These are phyloP conservation scores for Trichocladium antarcticum DNA, from an alignment of 495 filamentous ascomycete genomes.

Conservation along the genomic window DNA sequence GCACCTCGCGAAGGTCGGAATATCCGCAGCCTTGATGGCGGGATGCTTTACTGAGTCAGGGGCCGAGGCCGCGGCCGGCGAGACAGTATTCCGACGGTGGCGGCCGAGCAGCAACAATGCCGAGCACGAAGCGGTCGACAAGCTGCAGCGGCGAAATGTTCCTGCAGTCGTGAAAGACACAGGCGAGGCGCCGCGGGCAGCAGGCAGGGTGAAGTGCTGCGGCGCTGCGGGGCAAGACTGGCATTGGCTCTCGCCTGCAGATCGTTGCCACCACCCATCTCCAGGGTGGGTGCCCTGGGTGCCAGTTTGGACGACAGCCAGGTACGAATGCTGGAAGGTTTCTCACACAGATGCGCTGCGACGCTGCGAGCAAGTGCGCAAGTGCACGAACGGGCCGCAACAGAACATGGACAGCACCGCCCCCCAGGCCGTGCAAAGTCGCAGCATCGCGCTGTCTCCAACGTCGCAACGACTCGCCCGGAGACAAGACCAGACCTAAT, in stretches of 20 bases:
- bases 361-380: neutral
- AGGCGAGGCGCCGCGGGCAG: constrained; percentile 1
- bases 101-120: neutral
- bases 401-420: neutral
- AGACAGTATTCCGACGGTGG: neutral
- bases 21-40: neutral
- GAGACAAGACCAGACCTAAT: constrained; percentile 25
- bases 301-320: neutral
- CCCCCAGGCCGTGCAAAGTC: neutral
- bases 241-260: constrained; percentile 3
- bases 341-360: neutral
- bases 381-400: neutral
- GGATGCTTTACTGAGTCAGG: neutral
- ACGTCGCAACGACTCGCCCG: constrained; percentile 15
- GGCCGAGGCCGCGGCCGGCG: neutral
- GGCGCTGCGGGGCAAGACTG: constrained; percentile 5
- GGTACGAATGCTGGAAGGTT: constrained; percentile 4
- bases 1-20: constrained; percentile 7
- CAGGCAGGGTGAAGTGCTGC: too few species aligned
- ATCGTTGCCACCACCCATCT: constrained; percentile 5
- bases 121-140: neutral
- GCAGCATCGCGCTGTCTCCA: neutral
- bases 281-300: too few species aligned
- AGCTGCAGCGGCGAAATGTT: too few species aligned
- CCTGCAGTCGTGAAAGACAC: constrained; percentile 1